Percentiles rank a stretch among this genome's conserved stretches.
These are phyloP conservation scores for Lichtheimia hyalospora DNA, from an alignment of 371 early-diverging fungal species.

Conservation along the genomic window DNA sequence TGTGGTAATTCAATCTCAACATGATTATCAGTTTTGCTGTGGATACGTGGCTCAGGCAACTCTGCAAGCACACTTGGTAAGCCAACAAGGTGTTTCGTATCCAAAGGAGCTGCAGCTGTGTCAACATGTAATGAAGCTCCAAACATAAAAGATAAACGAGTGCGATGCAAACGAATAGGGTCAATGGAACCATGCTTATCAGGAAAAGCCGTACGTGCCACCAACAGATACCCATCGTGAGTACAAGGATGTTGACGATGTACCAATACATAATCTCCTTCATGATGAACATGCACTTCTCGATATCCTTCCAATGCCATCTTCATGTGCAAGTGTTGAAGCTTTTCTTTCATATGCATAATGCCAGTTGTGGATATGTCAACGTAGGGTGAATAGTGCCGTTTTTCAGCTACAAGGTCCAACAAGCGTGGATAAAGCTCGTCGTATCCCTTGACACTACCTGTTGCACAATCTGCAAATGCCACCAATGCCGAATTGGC, in stretches of 20 bases:
- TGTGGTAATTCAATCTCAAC: constrained; percentile 61
- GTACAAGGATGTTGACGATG: constrained; percentile 91
- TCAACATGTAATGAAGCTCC: constrained; percentile 53
- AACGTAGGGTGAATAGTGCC: constrained; percentile 66
- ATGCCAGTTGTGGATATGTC: constrained; percentile 56
- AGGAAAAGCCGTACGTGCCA: constrained; percentile 85
- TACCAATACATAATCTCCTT: constrained; percentile 86
- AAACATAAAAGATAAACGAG: constrained; percentile 51
- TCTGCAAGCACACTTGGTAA: constrained; percentile 51
- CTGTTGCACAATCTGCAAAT: constrained; percentile 88
- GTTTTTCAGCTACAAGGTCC: constrained; percentile 85
- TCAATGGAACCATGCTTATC: constrained; percentile 41
- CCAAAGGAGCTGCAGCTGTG: constrained; percentile 15
- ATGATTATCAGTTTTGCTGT: constrained; percentile 48
- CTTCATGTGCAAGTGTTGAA: constrained; percentile 76
- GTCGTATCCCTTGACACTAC: constrained; percentile 96
- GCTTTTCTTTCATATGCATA: constrained; percentile 67
- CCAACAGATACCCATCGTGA: constrained; percentile 87
- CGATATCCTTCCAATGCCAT: constrained; percentile 82
- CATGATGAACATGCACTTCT: constrained; percentile 95
- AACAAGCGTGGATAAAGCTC: constrained; percentile 85
- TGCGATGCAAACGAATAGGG: constrained; percentile 67
- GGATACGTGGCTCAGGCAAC: constrained; percentile 42
- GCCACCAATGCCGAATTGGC: constrained; percentile 90
- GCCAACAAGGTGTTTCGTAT: constrained; percentile 48